Evolutionary conservation across 1,139 yeast species (phyloP).

Genomic region (Pichia sp.): DNA sequence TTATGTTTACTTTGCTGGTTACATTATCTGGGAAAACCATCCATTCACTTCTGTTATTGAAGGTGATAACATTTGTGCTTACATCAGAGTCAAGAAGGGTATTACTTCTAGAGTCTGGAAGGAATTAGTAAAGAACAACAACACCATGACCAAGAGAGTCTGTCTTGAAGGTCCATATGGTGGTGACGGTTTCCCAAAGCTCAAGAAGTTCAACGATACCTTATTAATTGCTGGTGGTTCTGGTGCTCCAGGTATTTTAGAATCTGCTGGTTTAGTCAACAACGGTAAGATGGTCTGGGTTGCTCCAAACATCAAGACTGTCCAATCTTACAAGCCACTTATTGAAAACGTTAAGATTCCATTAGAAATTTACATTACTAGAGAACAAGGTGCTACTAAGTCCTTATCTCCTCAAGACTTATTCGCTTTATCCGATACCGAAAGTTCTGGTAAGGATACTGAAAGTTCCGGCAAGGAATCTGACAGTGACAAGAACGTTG

Average conservation of each 20-base stretch:
- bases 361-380: slow-evolving; percentile 18
- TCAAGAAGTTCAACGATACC: slow-evolving; percentile 48
- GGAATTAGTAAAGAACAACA: slow-evolving; percentile 22
- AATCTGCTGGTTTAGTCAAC: slow-evolving; percentile 35
- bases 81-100: slow-evolving; percentile 37
- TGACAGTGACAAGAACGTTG: slow-evolving; percentile 4
- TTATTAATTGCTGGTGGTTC: slow-evolving; percentile 68
- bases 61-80: slow-evolving; percentile 26
- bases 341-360: slow-evolving; percentile 5
- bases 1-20: slow-evolving; percentile 33
- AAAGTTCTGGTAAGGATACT: slow-evolving; percentile 6
- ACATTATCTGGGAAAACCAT: slow-evolving; percentile 36
- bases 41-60: slow-evolving; percentile 37
- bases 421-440: slow-evolving; percentile 1
- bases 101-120: slow-evolving; percentile 24
- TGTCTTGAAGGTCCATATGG: slow-evolving; percentile 70
- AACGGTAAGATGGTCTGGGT: slow-evolving; percentile 19
- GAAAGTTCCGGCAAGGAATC: slow-evolving; percentile 8
- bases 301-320: slow-evolving; percentile 6
- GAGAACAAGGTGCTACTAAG: slow-evolving; percentile 10
- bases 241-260: slow-evolving; percentile 61
- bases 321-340: slow-evolving; percentile 10
- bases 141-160: slow-evolving; percentile 31
- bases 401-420: neutral
- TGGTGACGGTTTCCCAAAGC: slow-evolving; percentile 16